A percentile compares a stretch with the other conserved stretches of the same genome.
These are phyloP conservation scores for Candida nemodendra DNA, from an alignment of 805 yeast species.

Conservation along the genomic window DNA sequence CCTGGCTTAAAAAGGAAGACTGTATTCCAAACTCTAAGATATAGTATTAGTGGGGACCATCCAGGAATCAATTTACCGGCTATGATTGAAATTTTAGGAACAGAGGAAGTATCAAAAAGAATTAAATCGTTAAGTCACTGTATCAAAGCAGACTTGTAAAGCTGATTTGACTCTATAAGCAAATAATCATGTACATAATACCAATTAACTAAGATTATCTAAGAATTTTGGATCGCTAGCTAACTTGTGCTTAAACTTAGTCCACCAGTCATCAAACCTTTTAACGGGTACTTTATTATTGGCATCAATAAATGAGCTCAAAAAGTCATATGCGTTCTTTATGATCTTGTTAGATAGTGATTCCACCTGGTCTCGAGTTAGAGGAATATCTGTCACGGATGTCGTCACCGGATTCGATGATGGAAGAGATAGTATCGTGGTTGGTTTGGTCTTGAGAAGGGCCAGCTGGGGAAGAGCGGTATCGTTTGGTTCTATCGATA, in stretches of 20 bases:
- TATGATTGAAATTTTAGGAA: constrained; percentile 56
- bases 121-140: constrained; percentile 10
- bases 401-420: constrained; percentile 32
- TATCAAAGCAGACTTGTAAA: too few species aligned
- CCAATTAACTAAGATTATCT: constrained; percentile 40
- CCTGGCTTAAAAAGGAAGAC: constrained; percentile 35
- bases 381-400: constrained; percentile 23
- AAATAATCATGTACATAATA: constrained; percentile 1
- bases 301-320: constrained; percentile 81
- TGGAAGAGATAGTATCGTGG: constrained; percentile 39
- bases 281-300: constrained; percentile 83
- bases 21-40: constrained; percentile 59
- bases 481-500: constrained; percentile 79
- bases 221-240: constrained; percentile 81
- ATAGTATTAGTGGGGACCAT: constrained; percentile 64
- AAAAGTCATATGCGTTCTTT: constrained; percentile 85
- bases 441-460: constrained; percentile 24
- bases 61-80: constrained; percentile 69
- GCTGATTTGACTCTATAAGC: too few species aligned
- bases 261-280: constrained; percentile 95
- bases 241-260: constrained; percentile 72
- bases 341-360: constrained; percentile 83
- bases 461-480: constrained; percentile 60
- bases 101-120: constrained; percentile 33
- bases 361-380: constrained; percentile 38